Percentiles rank a stretch among this genome's conserved stretches.
Conservation (phyloP, 352 stramenopile species). For the Phytophthora pseudosyringae region DNA sequence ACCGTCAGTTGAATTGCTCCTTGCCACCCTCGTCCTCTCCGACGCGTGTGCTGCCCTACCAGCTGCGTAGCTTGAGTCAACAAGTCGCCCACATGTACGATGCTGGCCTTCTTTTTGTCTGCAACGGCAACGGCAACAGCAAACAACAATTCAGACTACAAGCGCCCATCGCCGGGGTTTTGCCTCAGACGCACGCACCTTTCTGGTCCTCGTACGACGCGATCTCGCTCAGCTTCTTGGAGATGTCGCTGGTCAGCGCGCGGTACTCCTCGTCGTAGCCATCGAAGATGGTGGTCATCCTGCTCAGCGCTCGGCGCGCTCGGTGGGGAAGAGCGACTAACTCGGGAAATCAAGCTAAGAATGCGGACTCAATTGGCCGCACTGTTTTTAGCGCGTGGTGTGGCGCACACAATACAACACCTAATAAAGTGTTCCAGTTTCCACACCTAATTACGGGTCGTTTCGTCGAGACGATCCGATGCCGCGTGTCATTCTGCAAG, state of each 20-base stretch:
- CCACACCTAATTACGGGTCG: conserved; percentile 1
- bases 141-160: not conserved
- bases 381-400: conserved; percentile 26
- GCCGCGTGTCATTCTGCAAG: conserved; percentile 37
- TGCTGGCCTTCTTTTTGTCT: conserved; percentile 90
- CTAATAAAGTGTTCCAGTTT: conserved; percentile 2
- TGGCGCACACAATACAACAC: conserved; percentile 9
- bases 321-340: not conserved
- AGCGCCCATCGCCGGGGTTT: not conserved
- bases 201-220: conserved; percentile 85
- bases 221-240: conserved; percentile 89
- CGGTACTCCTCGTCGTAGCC: conserved; percentile 91
- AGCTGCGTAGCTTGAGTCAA: conserved; percentile 85
- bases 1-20: not conserved
- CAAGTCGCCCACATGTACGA: conserved; percentile 78
- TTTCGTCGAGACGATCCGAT: conserved; percentile 16
- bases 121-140: conserved; percentile 16
- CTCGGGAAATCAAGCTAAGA: conserved; percentile 33
- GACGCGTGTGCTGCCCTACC: conserved; percentile 36
- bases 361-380: conserved; percentile 18
- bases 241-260: conserved; percentile 85
- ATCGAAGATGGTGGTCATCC: conserved; percentile 91
- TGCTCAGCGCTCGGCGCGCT: conserved; percentile 10
- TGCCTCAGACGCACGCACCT: conserved; percentile 35
- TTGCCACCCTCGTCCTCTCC: not conserved